These are phyloP conservation scores for Pseudocercospora pini-densiflorae DNA, from an alignment of 2,329 filamentous ascomycete genomes.

Conservation along the genomic window DNA sequence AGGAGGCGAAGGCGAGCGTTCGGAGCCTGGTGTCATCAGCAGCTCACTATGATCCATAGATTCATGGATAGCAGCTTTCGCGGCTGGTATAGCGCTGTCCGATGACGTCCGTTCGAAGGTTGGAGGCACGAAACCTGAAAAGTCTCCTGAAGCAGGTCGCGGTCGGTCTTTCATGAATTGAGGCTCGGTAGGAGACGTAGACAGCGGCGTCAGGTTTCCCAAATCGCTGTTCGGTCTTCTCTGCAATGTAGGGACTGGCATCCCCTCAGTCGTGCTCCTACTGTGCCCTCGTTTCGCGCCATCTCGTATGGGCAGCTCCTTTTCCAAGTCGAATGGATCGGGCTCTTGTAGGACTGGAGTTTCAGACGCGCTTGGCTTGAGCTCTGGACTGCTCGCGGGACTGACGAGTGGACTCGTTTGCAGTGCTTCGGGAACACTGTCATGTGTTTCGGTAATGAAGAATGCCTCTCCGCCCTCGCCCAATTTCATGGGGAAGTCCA, in stretches of 20 bases:
- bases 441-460: conserved; percentile 96
- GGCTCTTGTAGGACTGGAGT: conserved; percentile 65
- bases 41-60: conserved; percentile 37
- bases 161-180: conserved; percentile 17
- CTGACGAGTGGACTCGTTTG: conserved; percentile 95
- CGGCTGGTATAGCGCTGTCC: conserved; percentile 57
- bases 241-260: conserved; percentile 20
- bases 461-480: conserved; percentile 98
- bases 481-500: conserved; percentile 97
- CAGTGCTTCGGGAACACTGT: conserved; percentile 86
- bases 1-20: conserved; percentile 30
- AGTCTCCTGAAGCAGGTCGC: conserved; percentile 28
- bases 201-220: conserved; percentile 43
- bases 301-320: conserved; percentile 18
- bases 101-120: conserved; percentile 56
- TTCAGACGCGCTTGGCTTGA: conserved; percentile 56
- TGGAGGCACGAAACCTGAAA: conserved; percentile 20
- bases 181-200: conserved; percentile 17
- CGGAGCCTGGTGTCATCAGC: conserved; percentile 20
- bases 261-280: conserved; percentile 36
- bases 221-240: conserved; percentile 52
- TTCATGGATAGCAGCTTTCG: conserved; percentile 45
- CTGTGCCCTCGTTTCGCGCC: conserved; percentile 25
- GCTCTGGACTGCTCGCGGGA: conserved; percentile 78
- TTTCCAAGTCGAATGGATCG: conserved; percentile 70